Evolutionary conservation across 2,329 filamentous ascomycete genomes (phyloP), one percentile per base, ranked within the genome.

Genomic region (Zarea fungicola): DNA sequence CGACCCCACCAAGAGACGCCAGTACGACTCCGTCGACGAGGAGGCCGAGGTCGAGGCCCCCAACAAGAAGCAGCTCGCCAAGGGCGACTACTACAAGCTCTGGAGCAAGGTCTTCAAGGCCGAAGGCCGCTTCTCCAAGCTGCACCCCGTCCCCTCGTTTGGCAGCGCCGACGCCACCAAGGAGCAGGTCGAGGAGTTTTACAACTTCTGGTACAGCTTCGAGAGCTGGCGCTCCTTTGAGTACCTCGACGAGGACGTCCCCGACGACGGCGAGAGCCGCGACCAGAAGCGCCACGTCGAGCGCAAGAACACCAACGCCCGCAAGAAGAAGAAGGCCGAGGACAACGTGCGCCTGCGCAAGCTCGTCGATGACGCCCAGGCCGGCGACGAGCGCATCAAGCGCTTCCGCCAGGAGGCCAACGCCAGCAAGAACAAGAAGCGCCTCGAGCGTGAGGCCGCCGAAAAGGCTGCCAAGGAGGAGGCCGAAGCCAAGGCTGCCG

Each of bases 161-260:
- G 93, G 93, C 54, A 80, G 89, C 63, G 88, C 89, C 56, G 86
- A 95, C 57, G 85, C 87, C 63, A 81, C 81, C 60, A 88, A 91
- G 71, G 88, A 95, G 64, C 85, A 96, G 8, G 93, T 99, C 40
- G 91, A 97, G 65, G 76, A 77, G 47, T 99, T 99, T 71, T 99
- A 99, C 81, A 96, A 99, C 80, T 99, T 97, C 78, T 99, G 88
- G 85, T 99, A 97, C 79, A 95, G 92, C 79, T 95, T 99, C 62
- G 93, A 99, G 78, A 93, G 87, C 69, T 99, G 93, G 93, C 81
- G 93, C 54, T 84, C 87, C 3, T 99, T 99, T 63, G 93, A 99
- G 74, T 99, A 99, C 72, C 87, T 95, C 52, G 93, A 99, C 65
- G 93, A 99, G 76, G 93, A 99, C 65, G 92, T 99, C 25, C 93